A percentile compares a stretch with the other conserved stretches of the same genome.
phyloP scores from a whole-genome alignment of 805 yeast genomes.

The Yamadazyma philogaea region DNA sequence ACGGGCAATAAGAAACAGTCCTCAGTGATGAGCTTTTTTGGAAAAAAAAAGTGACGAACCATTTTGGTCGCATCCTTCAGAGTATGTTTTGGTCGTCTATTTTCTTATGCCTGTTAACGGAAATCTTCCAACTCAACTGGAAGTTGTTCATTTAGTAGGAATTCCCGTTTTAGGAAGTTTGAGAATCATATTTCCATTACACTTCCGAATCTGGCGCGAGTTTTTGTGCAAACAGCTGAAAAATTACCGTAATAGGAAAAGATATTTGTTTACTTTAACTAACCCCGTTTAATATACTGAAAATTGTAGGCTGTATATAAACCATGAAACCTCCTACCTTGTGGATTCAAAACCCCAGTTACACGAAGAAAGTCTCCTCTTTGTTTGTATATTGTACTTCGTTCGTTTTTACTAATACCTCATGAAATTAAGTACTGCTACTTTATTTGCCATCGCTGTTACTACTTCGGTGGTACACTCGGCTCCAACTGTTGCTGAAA shows the following conservation, averaged over 20 bases:
- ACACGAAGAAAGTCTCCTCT: constrained; percentile 1
- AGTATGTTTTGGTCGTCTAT: not conserved
- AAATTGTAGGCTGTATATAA: not conserved
- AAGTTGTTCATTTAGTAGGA: not conserved
- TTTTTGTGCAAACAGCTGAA: not conserved
- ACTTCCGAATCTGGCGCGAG: constrained; percentile 8
- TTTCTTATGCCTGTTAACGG: constrained; percentile 4
- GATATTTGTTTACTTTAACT: constrained; percentile 7
- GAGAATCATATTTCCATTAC: constrained; percentile 3
- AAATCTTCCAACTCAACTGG: not conserved
- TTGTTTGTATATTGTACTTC: not conserved
- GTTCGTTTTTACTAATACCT: not conserved
- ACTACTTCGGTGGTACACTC: constrained; percentile 10
- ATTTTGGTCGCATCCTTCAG: not conserved
- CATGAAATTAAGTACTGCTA: constrained; percentile 16
- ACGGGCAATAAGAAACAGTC: constrained; percentile 35
- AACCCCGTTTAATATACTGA: not conserved
- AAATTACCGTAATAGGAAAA: constrained; percentile 8
- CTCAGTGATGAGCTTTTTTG: constrained; percentile 49
- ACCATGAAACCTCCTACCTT: not conserved
- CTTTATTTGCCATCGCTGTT: constrained; percentile 14
- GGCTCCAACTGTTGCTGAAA: constrained; percentile 15
- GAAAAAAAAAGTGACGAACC: constrained; percentile 21
- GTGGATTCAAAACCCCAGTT: too few species aligned
- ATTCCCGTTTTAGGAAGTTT: constrained; percentile 7